A percentile compares a stretch with the other conserved stretches of the same genome.
These are phyloP conservation scores for Mycena citricolor DNA, from an alignment of 1,284 basidiomycete genomes.

Conservation along the genomic window DNA sequence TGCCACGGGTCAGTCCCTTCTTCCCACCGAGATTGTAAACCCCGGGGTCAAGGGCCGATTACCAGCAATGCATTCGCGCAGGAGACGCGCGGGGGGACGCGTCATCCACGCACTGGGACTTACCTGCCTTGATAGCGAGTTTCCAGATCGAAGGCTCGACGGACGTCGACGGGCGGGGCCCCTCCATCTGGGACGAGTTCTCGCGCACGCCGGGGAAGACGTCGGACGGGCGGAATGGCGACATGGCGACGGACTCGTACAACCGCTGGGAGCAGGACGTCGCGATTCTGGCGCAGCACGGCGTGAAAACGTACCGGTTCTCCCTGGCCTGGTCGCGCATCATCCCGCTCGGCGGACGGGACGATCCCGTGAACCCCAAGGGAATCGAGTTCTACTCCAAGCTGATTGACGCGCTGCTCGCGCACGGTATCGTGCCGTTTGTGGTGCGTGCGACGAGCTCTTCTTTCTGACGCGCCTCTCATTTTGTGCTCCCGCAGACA, in stretches of 20 bases:
- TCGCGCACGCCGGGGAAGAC: constrained; percentile 65
- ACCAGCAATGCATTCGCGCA: no score
- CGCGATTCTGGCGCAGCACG: constrained; percentile 57
- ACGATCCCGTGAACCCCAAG: constrained; percentile 67
- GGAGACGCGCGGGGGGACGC: constrained; percentile 1
- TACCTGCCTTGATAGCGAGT: constrained; percentile 39
- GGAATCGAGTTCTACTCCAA: constrained; percentile 71
- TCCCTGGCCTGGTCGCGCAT: constrained; percentile 76
- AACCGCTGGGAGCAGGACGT: constrained; percentile 69
- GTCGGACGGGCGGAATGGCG: constrained; percentile 63
- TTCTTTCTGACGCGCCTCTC: background rate
- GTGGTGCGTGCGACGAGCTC: constrained; percentile 54
- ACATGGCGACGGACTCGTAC: constrained; percentile 72
- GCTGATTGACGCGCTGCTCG: constrained; percentile 66
- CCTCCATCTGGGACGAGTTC: constrained; percentile 77
- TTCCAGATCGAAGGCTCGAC: constrained; percentile 73
- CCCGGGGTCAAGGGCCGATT: no score
- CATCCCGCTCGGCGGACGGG: constrained; percentile 65
- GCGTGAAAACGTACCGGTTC: constrained; percentile 65
- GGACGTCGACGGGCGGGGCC: constrained; percentile 54
- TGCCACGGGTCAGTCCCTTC: constrained; percentile 59
- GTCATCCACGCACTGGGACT: constrained; percentile 19
- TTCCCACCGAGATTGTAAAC: no score
- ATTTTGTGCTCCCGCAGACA: constrained; percentile 44
- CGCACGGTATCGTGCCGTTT: constrained; percentile 64